phyloP scores from a whole-genome alignment of 192 early-diverging fungal species.

The Mortierella antarctica region DNA sequence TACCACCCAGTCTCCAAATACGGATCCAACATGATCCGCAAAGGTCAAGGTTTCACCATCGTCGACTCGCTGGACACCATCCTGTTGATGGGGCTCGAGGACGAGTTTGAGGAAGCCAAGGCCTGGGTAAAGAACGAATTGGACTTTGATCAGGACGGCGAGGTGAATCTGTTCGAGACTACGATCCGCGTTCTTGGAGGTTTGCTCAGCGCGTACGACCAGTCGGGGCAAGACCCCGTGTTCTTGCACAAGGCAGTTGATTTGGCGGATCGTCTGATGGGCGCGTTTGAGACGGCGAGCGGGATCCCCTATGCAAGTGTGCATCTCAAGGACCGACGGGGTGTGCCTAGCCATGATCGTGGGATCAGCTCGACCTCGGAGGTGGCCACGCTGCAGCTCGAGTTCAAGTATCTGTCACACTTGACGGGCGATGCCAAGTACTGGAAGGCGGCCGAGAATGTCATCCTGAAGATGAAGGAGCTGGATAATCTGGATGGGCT shows the following conservation, averaged over 20 bases:
- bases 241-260: conserved; percentile 71
- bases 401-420: conserved; percentile 77
- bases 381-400: conserved; percentile 77
- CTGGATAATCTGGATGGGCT: conserved; percentile 70
- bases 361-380: conserved; percentile 64
- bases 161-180: conserved; percentile 80
- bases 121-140: conserved; percentile 70
- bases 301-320: conserved; percentile 68
- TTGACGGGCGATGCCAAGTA: conserved; percentile 75
- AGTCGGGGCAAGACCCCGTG: conserved; percentile 65
- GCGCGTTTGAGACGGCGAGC: conserved; percentile 67
- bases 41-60: conserved; percentile 81
- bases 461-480: conserved; percentile 60
- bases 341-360: conserved; percentile 39
- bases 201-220: conserved; percentile 76
- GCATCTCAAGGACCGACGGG: conserved; percentile 53
- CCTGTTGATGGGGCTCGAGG: conserved; percentile 79
- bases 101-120: conserved; percentile 78
- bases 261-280: conserved; percentile 68
- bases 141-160: conserved; percentile 74
- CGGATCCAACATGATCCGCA: conserved; percentile 72
- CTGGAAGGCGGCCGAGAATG: conserved; percentile 74
- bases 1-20: conserved; percentile 77
- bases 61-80: conserved; percentile 90
- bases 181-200: conserved; percentile 82